These are phyloP conservation scores for Cyberlindnera japonica DNA, from an alignment of 805 yeast genomes.

Conservation along the genomic window DNA sequence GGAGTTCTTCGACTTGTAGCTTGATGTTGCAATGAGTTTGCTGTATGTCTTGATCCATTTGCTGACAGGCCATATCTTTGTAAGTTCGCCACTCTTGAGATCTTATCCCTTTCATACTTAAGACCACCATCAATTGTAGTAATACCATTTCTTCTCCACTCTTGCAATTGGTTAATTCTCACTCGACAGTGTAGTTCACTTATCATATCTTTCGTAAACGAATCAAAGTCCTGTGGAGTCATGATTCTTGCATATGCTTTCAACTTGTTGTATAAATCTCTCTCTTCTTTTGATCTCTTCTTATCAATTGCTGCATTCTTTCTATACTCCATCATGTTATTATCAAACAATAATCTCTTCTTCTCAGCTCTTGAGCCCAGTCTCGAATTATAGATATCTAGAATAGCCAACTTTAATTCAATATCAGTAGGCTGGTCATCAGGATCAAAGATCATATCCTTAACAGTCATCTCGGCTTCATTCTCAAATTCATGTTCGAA, in stretches of 20 bases:
- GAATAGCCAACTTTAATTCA: conserved; percentile 79
- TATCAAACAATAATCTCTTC: conserved; percentile 74
- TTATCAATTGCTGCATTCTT: conserved; percentile 80
- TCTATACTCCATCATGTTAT: conserved; percentile 79
- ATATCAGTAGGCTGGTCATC: conserved; percentile 88
- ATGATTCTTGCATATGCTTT: conserved; percentile 80
- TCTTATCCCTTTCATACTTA: conserved; percentile 85
- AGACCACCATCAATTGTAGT: conserved; percentile 78
- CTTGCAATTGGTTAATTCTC: conserved; percentile 85
- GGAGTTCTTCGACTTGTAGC: conserved; percentile 20
- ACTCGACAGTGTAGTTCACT: conserved; percentile 76
- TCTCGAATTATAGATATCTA: conserved; percentile 87
- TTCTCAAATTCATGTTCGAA: conserved; percentile 96
- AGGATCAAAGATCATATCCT: conserved; percentile 93
- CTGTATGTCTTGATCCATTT: conserved; percentile 32
- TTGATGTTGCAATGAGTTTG: conserved; percentile 29
- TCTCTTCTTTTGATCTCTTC: conserved; percentile 82
- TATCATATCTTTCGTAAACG: conserved; percentile 66
- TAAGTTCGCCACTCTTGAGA: conserved; percentile 57
- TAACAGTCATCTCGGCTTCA: conserved; percentile 91
- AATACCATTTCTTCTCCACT: conserved; percentile 89
- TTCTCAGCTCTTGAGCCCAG: conserved; percentile 90
- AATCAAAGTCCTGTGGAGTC: conserved; percentile 76
- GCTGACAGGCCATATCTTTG: conserved; percentile 44
- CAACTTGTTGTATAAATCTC: conserved; percentile 69